Evolutionary conservation across 2,329 filamentous ascomycete genomes (phyloP).

Genomic region (Fusarium sp.): DNA sequence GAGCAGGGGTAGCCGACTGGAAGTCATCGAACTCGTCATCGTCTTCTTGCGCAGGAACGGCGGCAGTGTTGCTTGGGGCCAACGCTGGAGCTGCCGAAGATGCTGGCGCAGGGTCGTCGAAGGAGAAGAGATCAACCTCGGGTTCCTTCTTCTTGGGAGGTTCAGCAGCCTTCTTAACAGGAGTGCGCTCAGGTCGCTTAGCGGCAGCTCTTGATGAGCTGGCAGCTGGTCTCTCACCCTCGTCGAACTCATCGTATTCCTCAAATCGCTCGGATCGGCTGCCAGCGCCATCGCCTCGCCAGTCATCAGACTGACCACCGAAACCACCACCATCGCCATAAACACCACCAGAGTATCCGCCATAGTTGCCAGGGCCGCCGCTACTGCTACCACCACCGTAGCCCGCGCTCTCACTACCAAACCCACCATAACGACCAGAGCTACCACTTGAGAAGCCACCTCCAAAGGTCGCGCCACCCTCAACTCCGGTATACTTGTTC

Average conservation of each 20-base stretch:
- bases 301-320: constrained; percentile 80
- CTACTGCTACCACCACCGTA: constrained; percentile 61
- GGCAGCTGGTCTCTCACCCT: constrained; percentile 65
- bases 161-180: constrained; percentile 63
- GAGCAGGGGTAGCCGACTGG: constrained; percentile 81
- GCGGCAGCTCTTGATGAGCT: constrained; percentile 60
- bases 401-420: constrained; percentile 85
- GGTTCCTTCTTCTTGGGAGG: constrained; percentile 85
- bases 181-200: constrained; percentile 49
- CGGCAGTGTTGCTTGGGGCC: constrained; percentile 39
- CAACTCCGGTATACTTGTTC: constrained; percentile 95
- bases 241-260: constrained; percentile 97
- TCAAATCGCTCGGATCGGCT: constrained; percentile 82
- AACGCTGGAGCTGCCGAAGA: constrained; percentile 59
- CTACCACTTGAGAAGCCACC: constrained; percentile 65
- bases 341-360: constrained; percentile 76
- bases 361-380: constrained; percentile 55
- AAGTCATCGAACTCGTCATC: constrained; percentile 98
- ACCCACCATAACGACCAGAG: constrained; percentile 82
- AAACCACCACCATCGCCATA: constrained; percentile 98
- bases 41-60: constrained; percentile 57
- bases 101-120: constrained; percentile 78
- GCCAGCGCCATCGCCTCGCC: constrained; percentile 66
- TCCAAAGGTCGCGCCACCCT: constrained; percentile 77
- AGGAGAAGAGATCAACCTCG: constrained; percentile 93